Conservation (phyloP, 108 stramenopile genomes). For the Parmales sp. region DNA sequence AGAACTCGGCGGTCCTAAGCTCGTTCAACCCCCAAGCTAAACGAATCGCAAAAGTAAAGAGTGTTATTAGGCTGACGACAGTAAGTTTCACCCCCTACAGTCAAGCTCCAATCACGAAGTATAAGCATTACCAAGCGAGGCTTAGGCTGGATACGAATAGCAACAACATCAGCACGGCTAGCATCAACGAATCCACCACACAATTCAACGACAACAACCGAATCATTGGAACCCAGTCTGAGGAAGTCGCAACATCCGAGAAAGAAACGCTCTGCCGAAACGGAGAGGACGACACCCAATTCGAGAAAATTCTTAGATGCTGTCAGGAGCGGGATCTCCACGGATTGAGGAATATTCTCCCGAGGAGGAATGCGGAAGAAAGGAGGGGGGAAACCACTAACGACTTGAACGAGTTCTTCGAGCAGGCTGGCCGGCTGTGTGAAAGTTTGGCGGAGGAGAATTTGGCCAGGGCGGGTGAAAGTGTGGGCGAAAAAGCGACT, state of each 20-base stretch:
- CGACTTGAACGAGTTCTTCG: not conserved
- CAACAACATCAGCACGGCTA: not conserved
- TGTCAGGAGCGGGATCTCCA: not conserved
- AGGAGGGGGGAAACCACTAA: no score
- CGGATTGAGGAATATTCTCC: not conserved
- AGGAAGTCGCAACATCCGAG: not conserved
- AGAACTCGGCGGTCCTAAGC: no score
- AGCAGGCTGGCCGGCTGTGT: not conserved
- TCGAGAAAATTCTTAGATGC: slow-evolving; percentile 5
- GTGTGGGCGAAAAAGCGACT: not conserved
- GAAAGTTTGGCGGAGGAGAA: not conserved
- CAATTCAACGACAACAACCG: not conserved
- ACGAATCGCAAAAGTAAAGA: not conserved
- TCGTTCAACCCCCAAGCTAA: not conserved
- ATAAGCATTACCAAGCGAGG: not conserved
- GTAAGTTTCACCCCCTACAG: not conserved
- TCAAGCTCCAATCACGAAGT: not conserved
- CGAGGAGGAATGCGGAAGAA: not conserved
- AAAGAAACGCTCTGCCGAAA: not conserved
- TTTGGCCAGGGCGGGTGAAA: not conserved
- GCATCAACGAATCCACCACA: not conserved
- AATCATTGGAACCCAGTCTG: not conserved
- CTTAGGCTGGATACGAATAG: not conserved
- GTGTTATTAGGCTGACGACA: not conserved
- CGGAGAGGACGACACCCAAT: slow-evolving; percentile 1